Conservation (phyloP, 805 yeast genomes). For the Blastobotrys robertii region DNA sequence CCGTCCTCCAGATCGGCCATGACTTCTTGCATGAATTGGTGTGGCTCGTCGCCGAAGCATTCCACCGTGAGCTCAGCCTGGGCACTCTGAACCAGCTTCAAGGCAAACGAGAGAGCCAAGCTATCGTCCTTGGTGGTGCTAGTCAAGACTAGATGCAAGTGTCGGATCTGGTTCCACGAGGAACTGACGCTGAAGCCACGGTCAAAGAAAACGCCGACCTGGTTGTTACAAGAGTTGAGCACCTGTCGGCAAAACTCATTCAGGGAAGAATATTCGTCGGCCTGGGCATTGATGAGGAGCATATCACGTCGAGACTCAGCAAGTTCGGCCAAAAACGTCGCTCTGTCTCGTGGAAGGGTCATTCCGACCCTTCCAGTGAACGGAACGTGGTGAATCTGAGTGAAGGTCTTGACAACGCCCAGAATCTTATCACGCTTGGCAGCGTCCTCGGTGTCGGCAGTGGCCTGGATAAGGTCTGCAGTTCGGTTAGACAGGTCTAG, state of each 20-base stretch:
- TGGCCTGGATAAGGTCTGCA: constrained; percentile 59
- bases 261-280: constrained; percentile 2
- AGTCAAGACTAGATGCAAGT: constrained; percentile 11
- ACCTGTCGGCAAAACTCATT: constrained; percentile 7
- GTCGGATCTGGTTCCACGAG: constrained; percentile 1
- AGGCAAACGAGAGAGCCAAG: constrained; percentile 9
- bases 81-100: constrained; percentile 12
- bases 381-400: constrained; percentile 10
- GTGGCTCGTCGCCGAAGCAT: too few species aligned
- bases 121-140: constrained; percentile 9
- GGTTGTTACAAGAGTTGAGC: constrained; percentile 4
- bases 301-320: constrained; percentile 3
- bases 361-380: constrained; percentile 10
- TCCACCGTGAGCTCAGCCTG: background rate
- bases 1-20: constrained; percentile 7
- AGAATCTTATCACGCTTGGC: constrained; percentile 10
- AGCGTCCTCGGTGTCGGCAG: constrained; percentile 28
- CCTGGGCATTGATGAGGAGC: constrained; percentile 4
- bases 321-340: constrained; percentile 4
- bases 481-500: constrained; percentile 58
- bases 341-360: constrained; percentile 8
- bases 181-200: constrained; percentile 11
- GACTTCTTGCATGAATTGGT: constrained; percentile 1
- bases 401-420: constrained; percentile 10
- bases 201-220: constrained; percentile 12